Percentiles rank a stretch among this genome's conserved stretches.
These are phyloP conservation scores for Lanzia echinophila DNA, from an alignment of 2,329 filamentous ascomycete genomes.

Conservation along the genomic window DNA sequence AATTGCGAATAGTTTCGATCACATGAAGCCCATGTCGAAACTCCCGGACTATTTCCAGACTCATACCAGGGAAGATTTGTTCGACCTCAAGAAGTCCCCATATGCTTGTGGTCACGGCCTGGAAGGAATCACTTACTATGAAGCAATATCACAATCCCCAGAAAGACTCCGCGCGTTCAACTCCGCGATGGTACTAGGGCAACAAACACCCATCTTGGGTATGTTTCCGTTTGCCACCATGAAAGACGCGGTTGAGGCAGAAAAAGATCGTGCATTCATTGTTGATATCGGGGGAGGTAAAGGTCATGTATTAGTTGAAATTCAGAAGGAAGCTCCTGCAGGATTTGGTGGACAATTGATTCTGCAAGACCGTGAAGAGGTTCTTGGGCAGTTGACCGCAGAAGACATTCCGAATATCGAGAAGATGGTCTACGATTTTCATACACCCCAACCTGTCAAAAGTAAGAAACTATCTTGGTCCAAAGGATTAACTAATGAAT, in stretches of 20 bases:
- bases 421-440: conserved; percentile 28
- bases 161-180: conserved; percentile 17
- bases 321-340: conserved; percentile 17
- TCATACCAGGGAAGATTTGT: background rate
- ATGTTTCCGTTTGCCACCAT: conserved; percentile 7
- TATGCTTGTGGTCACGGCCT: background rate
- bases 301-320: conserved; percentile 25
- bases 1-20: background rate
- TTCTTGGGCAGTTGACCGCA: conserved; percentile 18
- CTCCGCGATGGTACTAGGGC: conserved; percentile 16
- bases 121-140: conserved; percentile 21
- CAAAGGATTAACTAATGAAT: background rate
- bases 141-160: conserved; percentile 13
- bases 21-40: background rate
- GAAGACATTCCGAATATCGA: conserved; percentile 24
- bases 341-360: conserved; percentile 22
- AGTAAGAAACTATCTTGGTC: conserved; percentile 10
- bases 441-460: conserved; percentile 25
- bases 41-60: background rate
- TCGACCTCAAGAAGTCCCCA: background rate
- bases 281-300: conserved; percentile 22
- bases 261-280: conserved; percentile 19
- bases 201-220: conserved; percentile 15
- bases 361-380: conserved; percentile 25
- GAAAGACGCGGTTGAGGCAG: background rate